These are phyloP conservation scores for Akanthomyces lecanii DNA, from an alignment of 2,329 filamentous ascomycete genomes.

Conservation along the genomic window DNA sequence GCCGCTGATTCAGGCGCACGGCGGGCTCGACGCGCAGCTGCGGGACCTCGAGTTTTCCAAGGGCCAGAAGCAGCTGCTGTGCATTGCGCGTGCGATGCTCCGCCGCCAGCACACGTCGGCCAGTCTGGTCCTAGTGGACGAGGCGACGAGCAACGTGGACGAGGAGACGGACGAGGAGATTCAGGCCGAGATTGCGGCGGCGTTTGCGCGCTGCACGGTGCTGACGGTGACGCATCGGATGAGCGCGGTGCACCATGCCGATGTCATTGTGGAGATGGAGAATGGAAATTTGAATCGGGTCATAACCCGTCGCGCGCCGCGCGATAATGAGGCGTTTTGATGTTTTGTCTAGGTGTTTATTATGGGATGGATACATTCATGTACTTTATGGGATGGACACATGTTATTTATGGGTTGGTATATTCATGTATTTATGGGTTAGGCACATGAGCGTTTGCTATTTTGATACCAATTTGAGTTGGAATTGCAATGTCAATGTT, in stretches of 20 bases:
- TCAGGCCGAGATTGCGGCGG: conserved; percentile 15
- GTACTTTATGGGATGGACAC: too few species aligned
- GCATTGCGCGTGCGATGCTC: conserved; percentile 23
- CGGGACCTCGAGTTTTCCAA: conserved; percentile 17
- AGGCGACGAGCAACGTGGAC: conserved; percentile 27
- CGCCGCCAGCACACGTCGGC: conserved; percentile 18
- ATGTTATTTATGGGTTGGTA: neutral
- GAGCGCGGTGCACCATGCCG: conserved; percentile 14
- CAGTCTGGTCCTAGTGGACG: conserved; percentile 9
- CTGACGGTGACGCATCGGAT: conserved; percentile 20
- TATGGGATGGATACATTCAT: neutral
- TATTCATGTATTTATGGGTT: neutral
- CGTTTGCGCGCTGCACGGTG: conserved; percentile 18
- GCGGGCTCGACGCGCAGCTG: conserved; percentile 17
- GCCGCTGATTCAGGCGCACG: conserved; percentile 8
- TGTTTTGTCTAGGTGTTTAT: neutral
- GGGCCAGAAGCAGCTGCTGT: conserved; percentile 21
- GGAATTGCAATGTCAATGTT: neutral
- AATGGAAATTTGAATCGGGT: conserved; percentile 12
- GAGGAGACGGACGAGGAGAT: conserved; percentile 31
- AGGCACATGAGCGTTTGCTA: conserved; percentile 7
- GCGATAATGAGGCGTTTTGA: conserved; percentile 12
- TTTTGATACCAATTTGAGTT: conserved; percentile 15
- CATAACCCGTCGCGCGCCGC: conserved; percentile 13
- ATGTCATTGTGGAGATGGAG: conserved; percentile 15